phyloP scores from a whole-genome alignment of 1,139 yeast species.

The Geotrichum aggregatum region DNA sequence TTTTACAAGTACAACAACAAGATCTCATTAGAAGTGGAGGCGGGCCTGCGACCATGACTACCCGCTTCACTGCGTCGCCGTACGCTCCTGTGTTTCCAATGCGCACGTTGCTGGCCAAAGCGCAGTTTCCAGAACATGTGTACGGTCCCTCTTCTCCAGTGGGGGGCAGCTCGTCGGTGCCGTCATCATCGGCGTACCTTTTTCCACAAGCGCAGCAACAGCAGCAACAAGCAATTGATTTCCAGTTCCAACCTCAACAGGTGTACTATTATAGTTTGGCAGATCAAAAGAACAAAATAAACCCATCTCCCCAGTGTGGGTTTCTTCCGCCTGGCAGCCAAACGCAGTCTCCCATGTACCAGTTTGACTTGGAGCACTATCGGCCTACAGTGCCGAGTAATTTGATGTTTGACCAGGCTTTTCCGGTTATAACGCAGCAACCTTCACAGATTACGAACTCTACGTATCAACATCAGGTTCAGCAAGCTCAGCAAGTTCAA shows the following conservation, averaged over 20 bases:
- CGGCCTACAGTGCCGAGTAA: neutral
- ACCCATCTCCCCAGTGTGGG: conserved; percentile 15
- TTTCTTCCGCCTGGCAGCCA: conserved; percentile 7
- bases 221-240: neutral
- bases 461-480: no score
- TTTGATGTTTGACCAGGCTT: neutral
- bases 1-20: no score
- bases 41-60: neutral
- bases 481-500: no score
- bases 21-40: no score
- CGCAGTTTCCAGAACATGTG: neutral
- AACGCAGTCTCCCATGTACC: conserved; percentile 9
- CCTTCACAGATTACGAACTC: no score
- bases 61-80: conserved; percentile 10
- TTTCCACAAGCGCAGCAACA: neutral
- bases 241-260: neutral
- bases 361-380: conserved; percentile 3
- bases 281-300: conserved; percentile 13
- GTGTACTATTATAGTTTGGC: conserved; percentile 13
- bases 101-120: conserved; percentile 9
- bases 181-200: neutral
- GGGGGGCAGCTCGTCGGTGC: neutral
- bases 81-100: conserved; percentile 19
- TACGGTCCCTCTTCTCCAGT: neutral
- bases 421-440: neutral